Evolutionary conservation across 2,329 filamentous ascomycete genomes (phyloP).

Genomic region (Daldinia sp.): DNA sequence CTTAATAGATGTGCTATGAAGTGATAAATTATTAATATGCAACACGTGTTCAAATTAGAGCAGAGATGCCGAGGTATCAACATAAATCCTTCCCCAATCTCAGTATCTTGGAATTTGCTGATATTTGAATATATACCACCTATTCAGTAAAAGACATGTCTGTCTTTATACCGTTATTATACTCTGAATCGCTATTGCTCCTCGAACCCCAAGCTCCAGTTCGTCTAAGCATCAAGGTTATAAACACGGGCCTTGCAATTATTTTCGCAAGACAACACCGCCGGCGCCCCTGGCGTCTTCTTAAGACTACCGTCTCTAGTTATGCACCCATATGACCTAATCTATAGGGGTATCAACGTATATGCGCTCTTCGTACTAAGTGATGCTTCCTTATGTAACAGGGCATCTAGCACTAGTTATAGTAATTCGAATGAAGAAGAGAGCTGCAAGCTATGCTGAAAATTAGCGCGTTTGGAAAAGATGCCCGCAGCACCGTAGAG

Average conservation of each 20-base stretch:
- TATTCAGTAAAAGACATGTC: neutral
- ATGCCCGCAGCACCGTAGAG: neutral
- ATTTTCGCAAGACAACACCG: constrained; percentile 11
- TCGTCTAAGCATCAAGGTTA: constrained; percentile 31
- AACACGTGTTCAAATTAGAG: constrained; percentile 7
- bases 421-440: constrained; percentile 14
- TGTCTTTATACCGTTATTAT: neutral
- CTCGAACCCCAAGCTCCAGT: constrained; percentile 21
- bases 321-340: constrained; percentile 28
- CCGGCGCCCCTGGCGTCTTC: constrained; percentile 7
- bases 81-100: constrained; percentile 4
- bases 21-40: neutral
- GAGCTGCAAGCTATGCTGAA: constrained; percentile 11
- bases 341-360: constrained; percentile 49
- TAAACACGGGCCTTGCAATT: constrained; percentile 20
- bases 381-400: constrained; percentile 8
- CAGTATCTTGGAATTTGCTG: neutral
- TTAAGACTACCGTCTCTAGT: constrained; percentile 12
- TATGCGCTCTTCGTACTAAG: constrained; percentile 27
- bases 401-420: constrained; percentile 6
- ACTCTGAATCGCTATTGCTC: neutral
- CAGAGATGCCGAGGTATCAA: neutral
- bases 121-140: constrained; percentile 5
- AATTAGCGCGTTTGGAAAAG: neutral
- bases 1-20: neutral